Conservation (phyloP, 202 grass and related monocot genomes). For the Dendrocalamus latiflorus region DNA sequence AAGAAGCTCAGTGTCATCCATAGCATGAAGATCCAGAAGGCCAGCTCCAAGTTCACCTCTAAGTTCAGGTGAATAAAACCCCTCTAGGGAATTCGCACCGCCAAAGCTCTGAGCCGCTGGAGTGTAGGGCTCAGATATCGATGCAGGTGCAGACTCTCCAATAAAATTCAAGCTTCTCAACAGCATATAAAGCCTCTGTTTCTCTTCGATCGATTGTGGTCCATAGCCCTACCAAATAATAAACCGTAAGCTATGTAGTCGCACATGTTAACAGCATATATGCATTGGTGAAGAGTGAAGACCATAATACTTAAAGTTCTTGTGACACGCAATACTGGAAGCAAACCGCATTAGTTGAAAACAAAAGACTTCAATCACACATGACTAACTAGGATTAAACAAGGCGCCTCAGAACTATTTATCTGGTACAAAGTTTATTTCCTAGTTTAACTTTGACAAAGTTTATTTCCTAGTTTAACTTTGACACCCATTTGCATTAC, state of each 20-base stretch:
- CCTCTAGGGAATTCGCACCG: conserved; percentile 47
- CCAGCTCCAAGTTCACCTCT: conserved; percentile 97
- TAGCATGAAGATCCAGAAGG: conserved; percentile 91
- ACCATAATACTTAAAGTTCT: not conserved
- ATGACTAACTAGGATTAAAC: not conserved
- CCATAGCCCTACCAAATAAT: conserved; percentile 80
- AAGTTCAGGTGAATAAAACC: conserved; percentile 87
- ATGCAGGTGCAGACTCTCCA: conserved; percentile 47
- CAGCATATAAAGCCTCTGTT: too few relatives aligned
- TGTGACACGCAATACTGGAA: not conserved
- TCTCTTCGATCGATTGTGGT: conserved; percentile 81
- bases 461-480: not conserved
- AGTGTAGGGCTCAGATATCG: conserved; percentile 63
- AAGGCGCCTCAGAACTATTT: too few relatives aligned
- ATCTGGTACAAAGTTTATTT: not conserved
- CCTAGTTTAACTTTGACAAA: not conserved
- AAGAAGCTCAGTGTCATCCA: conserved; percentile 87
- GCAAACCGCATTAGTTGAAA: not conserved
- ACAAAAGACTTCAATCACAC: not conserved
- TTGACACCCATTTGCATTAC: not conserved
- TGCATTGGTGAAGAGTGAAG: not conserved
- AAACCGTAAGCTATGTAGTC: not conserved
- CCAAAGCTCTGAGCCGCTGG: conserved; percentile 57
- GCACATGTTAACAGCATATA: not conserved
- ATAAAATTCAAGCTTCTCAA: conserved; percentile 86